phyloP scores from a whole-genome alignment of 257 asterid species.

The Euphrasia confusa region DNA sequence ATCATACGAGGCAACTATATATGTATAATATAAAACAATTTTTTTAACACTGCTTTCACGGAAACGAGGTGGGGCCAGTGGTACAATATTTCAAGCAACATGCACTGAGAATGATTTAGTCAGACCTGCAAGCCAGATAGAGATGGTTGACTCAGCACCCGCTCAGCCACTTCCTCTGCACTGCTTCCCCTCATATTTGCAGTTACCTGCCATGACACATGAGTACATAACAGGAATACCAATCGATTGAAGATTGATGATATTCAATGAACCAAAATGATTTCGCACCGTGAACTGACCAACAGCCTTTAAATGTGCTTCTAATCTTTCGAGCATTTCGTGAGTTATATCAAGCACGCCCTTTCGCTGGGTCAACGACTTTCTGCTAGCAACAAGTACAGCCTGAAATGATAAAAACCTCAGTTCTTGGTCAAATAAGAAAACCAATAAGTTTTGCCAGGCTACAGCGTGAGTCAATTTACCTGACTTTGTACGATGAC shows the following conservation, averaged over 20 bases:
- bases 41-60: not conserved
- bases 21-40: not conserved
- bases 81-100: not conserved
- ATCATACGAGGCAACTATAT: no score
- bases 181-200: constrained; percentile 96
- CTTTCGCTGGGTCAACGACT: constrained; percentile 66
- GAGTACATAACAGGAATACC: constrained; percentile 22
- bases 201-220: constrained; percentile 52
- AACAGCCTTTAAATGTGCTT: constrained; percentile 84
- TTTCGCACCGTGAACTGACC: constrained; percentile 82
- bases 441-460: not conserved
- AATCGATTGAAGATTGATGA: constrained; percentile 3
- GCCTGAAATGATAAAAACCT: constrained; percentile 52
- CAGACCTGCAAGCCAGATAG: constrained; percentile 88
- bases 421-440: not conserved
- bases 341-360: constrained; percentile 80
- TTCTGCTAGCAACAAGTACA: constrained; percentile 86
- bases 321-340: constrained; percentile 95
- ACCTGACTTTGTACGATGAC: constrained; percentile 93
- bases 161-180: constrained; percentile 91
- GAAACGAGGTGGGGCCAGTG: no score
- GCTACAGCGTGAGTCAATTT: constrained; percentile 17
- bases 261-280: constrained; percentile 4
- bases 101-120: constrained; percentile 15
- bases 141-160: constrained; percentile 74